Evolutionary conservation across 2,329 filamentous ascomycete species (phyloP).

Genomic region (Microcyclospora tardicrescens): DNA sequence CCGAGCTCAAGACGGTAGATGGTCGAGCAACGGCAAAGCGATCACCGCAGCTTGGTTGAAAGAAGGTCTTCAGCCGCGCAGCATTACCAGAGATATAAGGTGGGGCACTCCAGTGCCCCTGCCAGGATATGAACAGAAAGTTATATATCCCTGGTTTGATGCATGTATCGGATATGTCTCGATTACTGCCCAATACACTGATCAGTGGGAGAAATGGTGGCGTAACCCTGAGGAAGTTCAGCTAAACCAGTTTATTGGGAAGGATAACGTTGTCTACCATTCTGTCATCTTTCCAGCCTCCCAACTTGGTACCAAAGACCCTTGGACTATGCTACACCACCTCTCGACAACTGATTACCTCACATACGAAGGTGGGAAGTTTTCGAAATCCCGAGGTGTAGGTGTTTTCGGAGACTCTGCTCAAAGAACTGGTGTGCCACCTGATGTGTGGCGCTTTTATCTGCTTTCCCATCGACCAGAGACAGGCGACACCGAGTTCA

Average conservation of each 20-base stretch:
- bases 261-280: conserved; percentile 80
- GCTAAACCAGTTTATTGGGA: conserved; percentile 92
- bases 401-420: conserved; percentile 88
- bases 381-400: conserved; percentile 78
- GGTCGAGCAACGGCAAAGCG: conserved; percentile 60
- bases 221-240: conserved; percentile 75
- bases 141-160: conserved; percentile 90
- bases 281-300: conserved; percentile 83
- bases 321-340: conserved; percentile 82
- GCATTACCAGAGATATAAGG: conserved; percentile 83
- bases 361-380: conserved; percentile 82
- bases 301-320: conserved; percentile 69
- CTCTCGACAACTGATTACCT: conserved; percentile 82
- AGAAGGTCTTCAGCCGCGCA: conserved; percentile 71
- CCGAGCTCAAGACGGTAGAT: conserved; percentile 59
- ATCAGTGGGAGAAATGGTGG: conserved; percentile 92
- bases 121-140: conserved; percentile 56
- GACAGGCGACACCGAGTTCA: conserved; percentile 75
- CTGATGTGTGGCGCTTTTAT: conserved; percentile 91
- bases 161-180: conserved; percentile 92
- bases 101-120: conserved; percentile 62
- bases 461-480: conserved; percentile 76
- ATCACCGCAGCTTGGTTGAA: conserved; percentile 74
- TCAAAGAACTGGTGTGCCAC: conserved; percentile 70
- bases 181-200: conserved; percentile 81